Conservation (phyloP, 768 basidiomycete species). For the Collybia sp. region DNA sequence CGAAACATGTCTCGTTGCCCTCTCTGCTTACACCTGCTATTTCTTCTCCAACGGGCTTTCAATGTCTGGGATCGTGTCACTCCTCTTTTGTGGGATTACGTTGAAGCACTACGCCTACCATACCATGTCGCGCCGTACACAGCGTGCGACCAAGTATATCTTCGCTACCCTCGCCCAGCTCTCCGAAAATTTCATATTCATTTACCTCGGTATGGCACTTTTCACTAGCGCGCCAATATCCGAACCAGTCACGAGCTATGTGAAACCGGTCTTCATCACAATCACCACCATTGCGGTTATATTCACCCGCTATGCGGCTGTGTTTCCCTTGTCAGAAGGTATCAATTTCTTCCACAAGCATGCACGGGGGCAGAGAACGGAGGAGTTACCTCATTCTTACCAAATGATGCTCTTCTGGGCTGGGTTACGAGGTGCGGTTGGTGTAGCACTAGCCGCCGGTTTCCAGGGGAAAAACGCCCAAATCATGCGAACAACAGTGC, state of each 20-base stretch:
- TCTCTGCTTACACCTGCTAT: conserved; percentile 95
- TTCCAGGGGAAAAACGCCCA: conserved; percentile 93
- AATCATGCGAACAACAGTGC: conserved; percentile 87
- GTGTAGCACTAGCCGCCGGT: conserved; percentile 94
- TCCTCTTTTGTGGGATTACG: conserved; percentile 98
- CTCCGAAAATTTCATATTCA: conserved; percentile 99
- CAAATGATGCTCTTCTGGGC: conserved; percentile 99
- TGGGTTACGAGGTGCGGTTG: conserved; percentile 92
- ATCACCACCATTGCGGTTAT: conserved; percentile 90
- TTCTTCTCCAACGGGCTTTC: conserved; percentile 97
- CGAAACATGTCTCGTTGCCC: conserved; percentile 93
- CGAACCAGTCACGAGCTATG: conserved; percentile 74
- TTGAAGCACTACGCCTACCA: conserved; percentile 99
- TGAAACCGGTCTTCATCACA: conserved; percentile 93
- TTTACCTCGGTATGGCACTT: conserved; percentile 95
- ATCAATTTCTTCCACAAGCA: conserved; percentile 92
- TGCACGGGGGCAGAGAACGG: conserved; percentile 77
- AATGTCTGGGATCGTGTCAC: conserved; percentile 95
- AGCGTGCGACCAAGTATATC: conserved; percentile 91
- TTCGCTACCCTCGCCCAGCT: conserved; percentile 92
- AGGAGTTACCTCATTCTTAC: conserved; percentile 95
- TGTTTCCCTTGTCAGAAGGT: conserved; percentile 90
- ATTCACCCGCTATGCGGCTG: conserved; percentile 92
- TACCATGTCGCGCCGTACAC: conserved; percentile 95
- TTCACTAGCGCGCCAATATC: conserved; percentile 84